Base-by-base conservation (phyloP, 257 asterid species). In the Solanum medicagineum region DNA sequence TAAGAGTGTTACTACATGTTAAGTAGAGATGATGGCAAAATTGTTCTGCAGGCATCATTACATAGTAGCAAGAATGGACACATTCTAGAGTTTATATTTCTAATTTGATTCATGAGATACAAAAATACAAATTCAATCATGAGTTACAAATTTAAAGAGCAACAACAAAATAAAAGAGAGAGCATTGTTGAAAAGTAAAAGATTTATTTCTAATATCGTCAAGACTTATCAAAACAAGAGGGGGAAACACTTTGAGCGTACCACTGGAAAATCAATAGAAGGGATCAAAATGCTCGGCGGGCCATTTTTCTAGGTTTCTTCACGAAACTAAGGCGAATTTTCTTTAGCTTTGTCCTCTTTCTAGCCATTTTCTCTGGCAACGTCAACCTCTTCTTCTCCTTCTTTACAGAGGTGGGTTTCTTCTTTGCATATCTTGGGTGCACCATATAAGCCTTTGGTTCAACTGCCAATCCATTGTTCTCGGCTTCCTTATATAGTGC, bases 291-390 rank as follows among this genome's bases (percentile, higher is more conserved):
- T 60, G 95, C 89, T 54, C 94, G 90, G 0, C 97, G 94, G 88
- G 81, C 88, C 86, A 53, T 57, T 85, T 87, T 85, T 91, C 90
- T 96, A 66, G 99, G 99, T 89, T 94, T 97, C 97, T 93, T 97
- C 84, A 97, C 99, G 29, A 57, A 97, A 90, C 97, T 95, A 10
- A 97, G 86, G 89, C 96, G 91, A 73, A 97, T 83, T 88, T 93
- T 91, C 87, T 85, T 91, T 51, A 95, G 98, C 15, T 91, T 83
- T 77, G 89, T 94, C 87, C 98, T 92, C 95, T 96, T 95, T 92
- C 94, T 91, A 1, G 98, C 98, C 99, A 94, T 97, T 91, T 95
- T 97, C 93, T 97, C 99, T 7, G 98, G 97, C 63, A 97, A 84
- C 0, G 99, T 97, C 88, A 92, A 96, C 89, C 98, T 87, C 84